Evolutionary conservation across 495 filamentous ascomycete species (phyloP).

Genomic region (Recurvomyces mirabilis): DNA sequence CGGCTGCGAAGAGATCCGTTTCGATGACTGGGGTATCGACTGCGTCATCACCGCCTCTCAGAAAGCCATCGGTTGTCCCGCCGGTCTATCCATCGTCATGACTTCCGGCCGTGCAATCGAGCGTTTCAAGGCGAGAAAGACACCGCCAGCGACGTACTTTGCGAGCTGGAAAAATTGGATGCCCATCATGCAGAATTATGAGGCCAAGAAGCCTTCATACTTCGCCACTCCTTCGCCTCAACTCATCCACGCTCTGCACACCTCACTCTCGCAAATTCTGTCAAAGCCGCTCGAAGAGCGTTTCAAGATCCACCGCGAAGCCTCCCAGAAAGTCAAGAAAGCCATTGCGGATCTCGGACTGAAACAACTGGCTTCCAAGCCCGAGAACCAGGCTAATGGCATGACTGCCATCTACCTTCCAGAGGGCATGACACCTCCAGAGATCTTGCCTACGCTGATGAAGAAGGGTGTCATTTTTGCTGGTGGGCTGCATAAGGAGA

Average conservation of each 20-base stretch:
- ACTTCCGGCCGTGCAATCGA: constrained; percentile 82
- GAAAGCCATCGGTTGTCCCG: constrained; percentile 92
- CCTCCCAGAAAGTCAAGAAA: constrained; percentile 73
- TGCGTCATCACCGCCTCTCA: constrained; percentile 88
- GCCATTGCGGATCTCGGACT: constrained; percentile 68
- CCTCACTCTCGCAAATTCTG: constrained; percentile 79
- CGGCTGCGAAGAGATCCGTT: constrained; percentile 86
- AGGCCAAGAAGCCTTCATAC: constrained; percentile 91
- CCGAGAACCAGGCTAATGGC: constrained; percentile 84
- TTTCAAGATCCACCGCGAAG: constrained; percentile 64
- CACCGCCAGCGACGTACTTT: constrained; percentile 76
- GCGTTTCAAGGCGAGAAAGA: constrained; percentile 64
- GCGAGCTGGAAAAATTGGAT: constrained; percentile 95
- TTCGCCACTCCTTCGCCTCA: constrained; percentile 95
- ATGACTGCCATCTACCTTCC: constrained; percentile 98
- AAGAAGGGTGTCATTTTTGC: constrained; percentile 92
- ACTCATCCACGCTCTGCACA: constrained; percentile 87
- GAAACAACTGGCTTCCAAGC: constrained; percentile 70
- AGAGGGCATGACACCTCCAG: constrained; percentile 63
- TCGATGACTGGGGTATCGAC: constrained; percentile 90
- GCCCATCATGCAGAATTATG: constrained; percentile 98
- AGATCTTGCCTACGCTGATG: constrained; percentile 73
- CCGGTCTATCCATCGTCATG: constrained; percentile 87
- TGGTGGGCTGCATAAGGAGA: constrained; percentile 84
- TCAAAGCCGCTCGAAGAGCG: constrained; percentile 62